Base-by-base conservation (phyloP, 352 stramenopile species). In the Thraustochytrium striatum region DNA sequence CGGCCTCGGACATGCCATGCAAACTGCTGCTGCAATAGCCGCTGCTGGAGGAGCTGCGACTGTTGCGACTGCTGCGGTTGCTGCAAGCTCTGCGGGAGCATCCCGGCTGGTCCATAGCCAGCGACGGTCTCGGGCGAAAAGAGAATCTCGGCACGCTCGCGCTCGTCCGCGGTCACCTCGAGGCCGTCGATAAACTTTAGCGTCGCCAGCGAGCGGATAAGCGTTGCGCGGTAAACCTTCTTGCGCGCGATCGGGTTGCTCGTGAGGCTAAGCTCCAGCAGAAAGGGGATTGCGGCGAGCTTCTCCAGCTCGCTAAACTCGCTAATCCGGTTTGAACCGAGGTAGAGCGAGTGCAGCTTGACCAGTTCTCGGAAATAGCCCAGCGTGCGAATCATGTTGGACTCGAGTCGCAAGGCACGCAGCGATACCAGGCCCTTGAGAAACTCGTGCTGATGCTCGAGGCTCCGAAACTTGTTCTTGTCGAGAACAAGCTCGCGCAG, bases 241-340 rank as follows among this genome's bases (percentile, higher is more conserved):
- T 92, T 92, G 70, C 93, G 91, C 1, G 85, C 84, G 38, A 94
- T 33, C 1, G 89, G 88, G 44, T 94, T 94, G 81, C 89, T 91
- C 28, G 68, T 58, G 16, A 93, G 44, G 3, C 83, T 83, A 16
- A 95, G 75, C 36, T 93, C 87, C 5, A 87, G 41, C 30, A 95
- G 72, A n/a, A 87, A 88, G 1, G 88, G 85, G 19, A 92, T 36
- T 2, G 81, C 43, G 0, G 72, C 79, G 16, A 94, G 82, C 32
- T 87, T 90, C 5, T 94, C 90, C 25, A 94, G 62, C 57, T 95
- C 90, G 25, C 90, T 88, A n/a, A 94, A 69, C 41, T 94, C 90
- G 0, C 70, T 53, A 0, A 95, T 30, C 0, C 90, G 85, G 70
- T 95, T 95, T 73, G 88, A 91, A 7, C 86, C 91, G 0, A 93